These are phyloP conservation scores for Clavariopsis aquatica DNA, from an alignment of 495 filamentous ascomycete genomes.

Conservation along the genomic window DNA sequence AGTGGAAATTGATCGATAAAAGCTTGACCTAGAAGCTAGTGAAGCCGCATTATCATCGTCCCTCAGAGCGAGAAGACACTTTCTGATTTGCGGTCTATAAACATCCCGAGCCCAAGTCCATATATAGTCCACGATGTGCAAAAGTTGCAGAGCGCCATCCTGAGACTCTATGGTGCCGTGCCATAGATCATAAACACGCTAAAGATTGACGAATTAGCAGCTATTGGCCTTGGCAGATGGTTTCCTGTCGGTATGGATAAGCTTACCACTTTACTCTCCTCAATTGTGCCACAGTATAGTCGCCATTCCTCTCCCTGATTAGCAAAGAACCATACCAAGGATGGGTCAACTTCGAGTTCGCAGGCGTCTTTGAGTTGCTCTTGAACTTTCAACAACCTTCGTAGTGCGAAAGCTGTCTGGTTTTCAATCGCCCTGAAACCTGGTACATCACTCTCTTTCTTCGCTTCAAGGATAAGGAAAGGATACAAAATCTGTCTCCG, in stretches of 20 bases:
- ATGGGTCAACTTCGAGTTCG: background rate
- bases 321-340: slow-evolving; percentile 21
- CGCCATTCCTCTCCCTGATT: slow-evolving; percentile 16
- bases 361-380: background rate
- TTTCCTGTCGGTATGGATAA: background rate
- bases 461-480: slow-evolving; percentile 15
- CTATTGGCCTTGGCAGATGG: background rate
- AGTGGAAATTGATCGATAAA: background rate
- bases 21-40: background rate
- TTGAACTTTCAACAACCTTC: slow-evolving; percentile 2
- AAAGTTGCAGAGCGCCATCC: slow-evolving; percentile 14
- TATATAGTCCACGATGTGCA: slow-evolving; percentile 16
- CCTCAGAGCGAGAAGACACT: background rate
- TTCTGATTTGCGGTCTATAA: slow-evolving; percentile 2
- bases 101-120: slow-evolving; percentile 20
- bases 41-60: background rate
- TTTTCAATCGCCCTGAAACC: slow-evolving; percentile 6
- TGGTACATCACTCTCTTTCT: slow-evolving; percentile 5
- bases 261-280: slow-evolving; percentile 6
- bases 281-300: slow-evolving; percentile 6
- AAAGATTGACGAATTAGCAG: background rate
- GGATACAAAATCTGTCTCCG: background rate
- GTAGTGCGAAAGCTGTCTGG: slow-evolving; percentile 16
- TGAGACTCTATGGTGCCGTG: slow-evolving; percentile 1
- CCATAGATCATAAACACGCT: slow-evolving; percentile 7